Percentiles rank a stretch among this genome's conserved stretches.
These are phyloP conservation scores for Fraxinus platypoda DNA, from an alignment of 305 asterid species.

Conservation along the genomic window DNA sequence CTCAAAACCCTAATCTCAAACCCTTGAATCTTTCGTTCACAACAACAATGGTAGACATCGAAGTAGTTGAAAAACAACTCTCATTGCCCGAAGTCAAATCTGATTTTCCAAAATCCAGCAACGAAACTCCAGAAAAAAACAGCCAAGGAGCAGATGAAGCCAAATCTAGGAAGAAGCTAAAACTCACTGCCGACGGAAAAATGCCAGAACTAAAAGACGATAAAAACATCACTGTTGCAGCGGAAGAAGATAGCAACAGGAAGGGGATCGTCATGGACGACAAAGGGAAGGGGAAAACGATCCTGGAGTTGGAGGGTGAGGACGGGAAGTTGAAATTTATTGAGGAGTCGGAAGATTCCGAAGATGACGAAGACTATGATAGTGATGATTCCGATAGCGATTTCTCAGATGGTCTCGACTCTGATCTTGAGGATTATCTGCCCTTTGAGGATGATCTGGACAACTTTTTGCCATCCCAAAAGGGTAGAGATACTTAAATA, in stretches of 20 bases:
- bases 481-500: background rate
- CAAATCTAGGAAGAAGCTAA: background rate
- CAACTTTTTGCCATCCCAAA: conserved; percentile 20
- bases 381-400: conserved; percentile 25
- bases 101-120: conserved; percentile 1
- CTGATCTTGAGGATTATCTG: conserved; percentile 35
- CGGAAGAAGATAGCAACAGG: background rate
- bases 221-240: background rate
- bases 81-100: conserved; percentile 19
- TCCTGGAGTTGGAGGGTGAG: conserved; percentile 19
- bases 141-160: background rate
- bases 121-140: conserved; percentile 2
- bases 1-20: background rate
- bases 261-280: background rate
- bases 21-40: background rate
- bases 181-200: background rate
- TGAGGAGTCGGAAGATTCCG: conserved; percentile 28
- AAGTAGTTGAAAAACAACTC: conserved; percentile 20
- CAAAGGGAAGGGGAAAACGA: background rate
- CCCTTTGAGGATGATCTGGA: conserved; percentile 29
- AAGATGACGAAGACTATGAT: conserved; percentile 10
- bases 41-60: conserved; percentile 23
- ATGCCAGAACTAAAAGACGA: background rate
- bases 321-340: conserved; percentile 37
- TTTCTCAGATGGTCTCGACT: conserved; percentile 29